Base-by-base conservation (phyloP, 306 rosid species). In the Sesbania bispinosa region DNA sequence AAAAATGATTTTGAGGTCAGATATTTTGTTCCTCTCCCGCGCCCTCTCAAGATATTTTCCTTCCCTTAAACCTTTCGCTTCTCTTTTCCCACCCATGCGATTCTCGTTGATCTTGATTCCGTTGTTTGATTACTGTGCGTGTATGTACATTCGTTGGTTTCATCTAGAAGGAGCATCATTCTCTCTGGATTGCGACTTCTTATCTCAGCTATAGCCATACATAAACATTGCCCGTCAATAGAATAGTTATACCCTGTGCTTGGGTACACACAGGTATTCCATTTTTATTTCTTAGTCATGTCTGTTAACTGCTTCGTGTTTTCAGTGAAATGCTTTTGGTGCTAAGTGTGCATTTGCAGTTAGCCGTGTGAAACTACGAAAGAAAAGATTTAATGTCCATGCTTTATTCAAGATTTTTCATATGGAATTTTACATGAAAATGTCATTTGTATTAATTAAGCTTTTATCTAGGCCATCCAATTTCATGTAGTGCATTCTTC, bases 401-500 rank as follows among this genome's bases (percentile, higher is more conserved):
- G 74, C 26, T 33, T 66, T 61, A 67, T 72, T 77, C 15, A 60
- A 66, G 26, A 39, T 41, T 52, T 57, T 21, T 14, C 62, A 26
- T 10, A 14, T 14, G 57, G 36, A 77, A 51, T 19, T 68, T 63
- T 73, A 69, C 66, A 41, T 50, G 42, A 24, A 41, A 50, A 75
- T 54, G 55, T 48, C 46, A n/a, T 30, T 71, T 35, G 7, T 75
- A 46, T 65, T 27, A 53, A 55, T 35, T 32, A 11, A 50, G 16
- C 66, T 60, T 63, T 59, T 51, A 59, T 71, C 18, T 29, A 71
- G 43, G n/a, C 60, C 41, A 55, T 78, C 60, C 50, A 39, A 42
- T 61, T 60, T 39, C 73, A 67, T 20, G 33, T 67, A 61, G 55
- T 61, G 39, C 36, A 67, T 32, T 63, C 65, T 58, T 59, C 80